phyloP scores from a whole-genome alignment of 2,329 filamentous ascomycete species.

The Mycocentrospora acerina region DNA sequence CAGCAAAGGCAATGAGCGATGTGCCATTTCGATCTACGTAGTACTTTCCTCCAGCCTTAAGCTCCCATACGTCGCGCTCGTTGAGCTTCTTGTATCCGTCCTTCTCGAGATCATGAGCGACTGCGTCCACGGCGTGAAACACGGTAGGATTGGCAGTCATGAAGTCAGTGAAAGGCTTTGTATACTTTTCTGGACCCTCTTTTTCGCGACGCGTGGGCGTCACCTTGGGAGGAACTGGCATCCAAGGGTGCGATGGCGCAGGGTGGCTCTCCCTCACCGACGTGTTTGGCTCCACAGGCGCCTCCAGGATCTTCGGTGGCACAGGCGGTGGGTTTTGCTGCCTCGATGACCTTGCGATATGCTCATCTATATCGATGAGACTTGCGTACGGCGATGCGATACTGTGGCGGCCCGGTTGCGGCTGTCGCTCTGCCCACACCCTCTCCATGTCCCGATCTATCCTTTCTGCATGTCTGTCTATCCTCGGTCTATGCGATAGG shows the following conservation, averaged over 20 bases:
- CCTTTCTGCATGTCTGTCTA: constrained; percentile 17
- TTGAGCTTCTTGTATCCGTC: constrained; percentile 78
- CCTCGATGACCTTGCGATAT: constrained; percentile 17
- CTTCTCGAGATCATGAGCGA: constrained; percentile 69
- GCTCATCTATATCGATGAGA: constrained; percentile 36
- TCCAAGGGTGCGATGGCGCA: constrained; percentile 19
- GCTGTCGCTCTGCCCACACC: background rate
- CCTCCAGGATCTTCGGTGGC: constrained; percentile 40
- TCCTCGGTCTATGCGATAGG: constrained; percentile 22
- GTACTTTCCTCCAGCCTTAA: constrained; percentile 84
- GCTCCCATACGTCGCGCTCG: constrained; percentile 78
- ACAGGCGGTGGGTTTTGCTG: constrained; percentile 40
- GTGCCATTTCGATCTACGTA: constrained; percentile 83
- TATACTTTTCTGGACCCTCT: constrained; percentile 55
- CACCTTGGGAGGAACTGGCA: constrained; percentile 10
- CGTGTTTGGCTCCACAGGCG: constrained; percentile 9
- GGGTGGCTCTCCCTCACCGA: constrained; percentile 8
- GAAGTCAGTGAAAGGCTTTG: constrained; percentile 83
- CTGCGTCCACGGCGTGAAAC: constrained; percentile 83
- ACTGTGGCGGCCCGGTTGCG: constrained; percentile 30
- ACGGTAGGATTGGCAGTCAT: constrained; percentile 88
- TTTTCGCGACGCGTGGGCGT: constrained; percentile 19
- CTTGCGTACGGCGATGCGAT: constrained; percentile 32
- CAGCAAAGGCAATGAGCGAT: constrained; percentile 79
- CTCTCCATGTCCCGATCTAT: constrained; percentile 9